Evolutionary conservation across 108 stramenopile species (phyloP), one percentile per base, ranked within the genome.

Genomic region (Stephanodiscus triporus): DNA sequence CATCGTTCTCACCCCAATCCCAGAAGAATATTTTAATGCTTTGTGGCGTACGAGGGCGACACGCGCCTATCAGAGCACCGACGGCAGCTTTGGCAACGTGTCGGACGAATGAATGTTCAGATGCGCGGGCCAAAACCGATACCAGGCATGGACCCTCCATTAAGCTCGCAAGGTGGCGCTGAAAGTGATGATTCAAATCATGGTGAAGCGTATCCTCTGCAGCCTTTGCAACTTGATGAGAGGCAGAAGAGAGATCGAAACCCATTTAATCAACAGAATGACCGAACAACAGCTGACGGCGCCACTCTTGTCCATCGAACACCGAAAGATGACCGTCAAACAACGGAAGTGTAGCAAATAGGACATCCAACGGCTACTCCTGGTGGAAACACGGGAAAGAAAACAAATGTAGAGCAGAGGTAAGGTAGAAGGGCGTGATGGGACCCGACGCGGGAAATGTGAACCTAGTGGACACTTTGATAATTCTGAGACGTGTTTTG

Each of bases 1-100:
- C 75, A 1, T 57, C 65, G 10, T 76, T 76, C n/a, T n/a, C 63
- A 49, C 75, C 0, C 63, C 58, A 36, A 61, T 65, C 49, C 47
- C 74, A 32, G 22, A 29, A 9, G 36, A 40, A 22, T 61, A 61
- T 42, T 37, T 38, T 56, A 48, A 73, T 67, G 51, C 34, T 51
- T n/a, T 50, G 51, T 16, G 36, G 61, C 34, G 48, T n/a, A 61
- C 17, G 58, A 49, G n/a, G 61, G 53, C 54, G 61, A 42, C 26
- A 50, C 26, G 24, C 47, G 47, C 24, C 13, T 8, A 66, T 43
- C 47, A 30, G 32, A 20, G 20, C 20, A 26, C 16, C 32, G 58
- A 59, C 9, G 53, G 36, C 54, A 24, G 23, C 68, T 19, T 14
- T 34, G 30, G 38, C 38, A 29, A 20, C 43, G n/a, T 47, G 20